These are phyloP conservation scores for Saccharomycopsis sp. DNA, from an alignment of 805 yeast genomes.

Conservation along the genomic window DNA sequence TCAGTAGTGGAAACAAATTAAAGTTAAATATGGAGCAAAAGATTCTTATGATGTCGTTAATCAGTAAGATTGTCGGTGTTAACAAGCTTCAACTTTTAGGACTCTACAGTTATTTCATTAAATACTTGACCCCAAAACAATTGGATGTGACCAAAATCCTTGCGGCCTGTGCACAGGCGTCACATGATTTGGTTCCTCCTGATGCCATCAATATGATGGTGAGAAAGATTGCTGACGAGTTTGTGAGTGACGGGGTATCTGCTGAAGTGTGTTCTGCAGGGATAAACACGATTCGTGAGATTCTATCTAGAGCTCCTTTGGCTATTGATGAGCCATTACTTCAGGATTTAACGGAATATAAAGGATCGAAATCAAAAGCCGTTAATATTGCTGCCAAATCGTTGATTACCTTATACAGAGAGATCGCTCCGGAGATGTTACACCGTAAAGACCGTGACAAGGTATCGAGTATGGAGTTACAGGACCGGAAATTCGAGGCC, in stretches of 20 bases:
- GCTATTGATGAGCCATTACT: constrained; percentile 84
- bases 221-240: constrained; percentile 92
- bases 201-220: constrained; percentile 76
- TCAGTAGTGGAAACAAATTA: constrained; percentile 62
- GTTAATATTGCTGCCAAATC: constrained; percentile 94
- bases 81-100: constrained; percentile 91
- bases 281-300: constrained; percentile 89
- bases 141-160: constrained; percentile 88
- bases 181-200: constrained; percentile 96
- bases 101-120: constrained; percentile 79
- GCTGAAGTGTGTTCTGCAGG: constrained; percentile 99
- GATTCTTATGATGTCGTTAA: constrained; percentile 77
- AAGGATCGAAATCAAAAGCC: constrained; percentile 88
- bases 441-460: constrained; percentile 89
- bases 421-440: constrained; percentile 94
- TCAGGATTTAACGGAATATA: constrained; percentile 86
- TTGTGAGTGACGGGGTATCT: constrained; percentile 97
- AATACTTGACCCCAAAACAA: constrained; percentile 91
- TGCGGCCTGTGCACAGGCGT: constrained; percentile 96
- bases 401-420: constrained; percentile 79
- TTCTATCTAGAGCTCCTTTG: constrained; percentile 85
- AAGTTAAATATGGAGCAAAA: constrained; percentile 82
- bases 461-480: constrained; percentile 75
- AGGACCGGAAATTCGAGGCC: constrained; percentile 34
- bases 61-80: constrained; percentile 87